Evolutionary conservation across 116 monocot genomes (phyloP).

Genomic region (Thalassia testudinum): DNA sequence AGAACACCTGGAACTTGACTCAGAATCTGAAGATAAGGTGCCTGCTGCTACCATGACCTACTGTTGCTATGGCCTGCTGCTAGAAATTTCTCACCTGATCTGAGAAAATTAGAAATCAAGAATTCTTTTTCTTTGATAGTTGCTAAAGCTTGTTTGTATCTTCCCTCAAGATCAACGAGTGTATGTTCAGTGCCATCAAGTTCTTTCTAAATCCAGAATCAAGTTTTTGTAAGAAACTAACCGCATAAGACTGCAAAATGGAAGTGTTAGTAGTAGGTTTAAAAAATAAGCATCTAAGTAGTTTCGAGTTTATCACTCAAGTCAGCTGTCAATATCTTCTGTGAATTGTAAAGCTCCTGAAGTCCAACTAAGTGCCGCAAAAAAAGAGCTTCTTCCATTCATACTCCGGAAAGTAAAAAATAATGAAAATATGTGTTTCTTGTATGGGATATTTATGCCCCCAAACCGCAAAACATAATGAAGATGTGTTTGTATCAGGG

Average conservation of each 20-base stretch:
- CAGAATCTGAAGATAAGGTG: no score
- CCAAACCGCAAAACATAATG: no score
- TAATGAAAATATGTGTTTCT: no score
- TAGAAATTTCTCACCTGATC: constrained; percentile 71
- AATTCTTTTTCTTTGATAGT: constrained; percentile 86
- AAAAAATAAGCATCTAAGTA: no score
- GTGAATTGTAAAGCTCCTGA: constrained; percentile 72
- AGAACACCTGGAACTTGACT: no score
- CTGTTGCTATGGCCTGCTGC: no score
- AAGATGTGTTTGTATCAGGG: no score
- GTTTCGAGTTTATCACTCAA: constrained; percentile 70
- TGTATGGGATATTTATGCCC: no score
- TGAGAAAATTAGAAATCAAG: constrained; percentile 78
- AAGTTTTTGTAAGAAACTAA: not conserved
- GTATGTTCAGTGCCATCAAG: constrained; percentile 55
- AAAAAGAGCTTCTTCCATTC: no score
- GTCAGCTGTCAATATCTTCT: constrained; percentile 43
- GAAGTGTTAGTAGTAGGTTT: no score
- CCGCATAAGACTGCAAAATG: not conserved
- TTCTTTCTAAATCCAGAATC: constrained; percentile 38
- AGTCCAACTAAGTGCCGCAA: constrained; percentile 63
- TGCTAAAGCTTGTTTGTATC: constrained; percentile 55
- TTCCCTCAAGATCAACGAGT: constrained; percentile 70
- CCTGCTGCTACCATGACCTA: no score
- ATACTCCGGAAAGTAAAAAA: no score